Evolutionary conservation across 768 basidiomycete genomes (phyloP).

Genomic region (Tylopilus subfusipes): DNA sequence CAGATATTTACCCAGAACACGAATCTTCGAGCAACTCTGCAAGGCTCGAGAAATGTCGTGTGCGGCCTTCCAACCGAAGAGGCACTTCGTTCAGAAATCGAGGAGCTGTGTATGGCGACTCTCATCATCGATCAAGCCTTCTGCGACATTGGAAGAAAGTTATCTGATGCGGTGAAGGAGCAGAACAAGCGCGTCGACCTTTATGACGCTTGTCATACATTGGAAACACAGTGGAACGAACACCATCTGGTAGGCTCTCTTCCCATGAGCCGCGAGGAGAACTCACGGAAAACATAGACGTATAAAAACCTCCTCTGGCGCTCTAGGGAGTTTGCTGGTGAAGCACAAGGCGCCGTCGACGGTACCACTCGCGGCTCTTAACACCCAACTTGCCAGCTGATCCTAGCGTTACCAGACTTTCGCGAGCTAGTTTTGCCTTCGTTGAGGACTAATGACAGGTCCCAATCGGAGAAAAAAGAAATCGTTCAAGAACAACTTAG

Average conservation of each 20-base stretch:
- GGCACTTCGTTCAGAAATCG: constrained; percentile 15
- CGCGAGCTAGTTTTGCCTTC: constrained; percentile 15
- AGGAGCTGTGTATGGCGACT: constrained; percentile 13
- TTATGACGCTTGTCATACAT: constrained; percentile 7
- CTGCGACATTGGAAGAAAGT: constrained; percentile 6
- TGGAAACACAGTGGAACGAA: constrained; percentile 16
- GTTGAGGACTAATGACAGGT: constrained; percentile 4
- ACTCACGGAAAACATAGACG: constrained; percentile 4
- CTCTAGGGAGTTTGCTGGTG: constrained; percentile 19
- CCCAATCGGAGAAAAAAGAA: constrained; percentile 9
- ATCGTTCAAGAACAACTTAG: constrained; percentile 16
- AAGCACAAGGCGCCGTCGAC: constrained; percentile 17
- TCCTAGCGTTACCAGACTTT: constrained; percentile 5
- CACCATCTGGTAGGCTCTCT: constrained; percentile 8
- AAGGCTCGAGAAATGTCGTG: neutral
- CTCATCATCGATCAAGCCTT: constrained; percentile 20
- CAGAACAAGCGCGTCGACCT: constrained; percentile 10
- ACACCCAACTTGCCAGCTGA: neutral
- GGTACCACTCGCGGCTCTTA: neutral
- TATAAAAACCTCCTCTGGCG: constrained; percentile 18
- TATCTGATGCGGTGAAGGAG: constrained; percentile 5
- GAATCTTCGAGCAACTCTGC: neutral
- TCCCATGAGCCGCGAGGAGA: no score
- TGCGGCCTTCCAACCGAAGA: constrained; percentile 11
- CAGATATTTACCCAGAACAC: neutral